Percentiles rank a stretch among this genome's conserved stretches.
phyloP scores from a whole-genome alignment of 768 basidiomycete genomes.

The Mycena polygramma region DNA sequence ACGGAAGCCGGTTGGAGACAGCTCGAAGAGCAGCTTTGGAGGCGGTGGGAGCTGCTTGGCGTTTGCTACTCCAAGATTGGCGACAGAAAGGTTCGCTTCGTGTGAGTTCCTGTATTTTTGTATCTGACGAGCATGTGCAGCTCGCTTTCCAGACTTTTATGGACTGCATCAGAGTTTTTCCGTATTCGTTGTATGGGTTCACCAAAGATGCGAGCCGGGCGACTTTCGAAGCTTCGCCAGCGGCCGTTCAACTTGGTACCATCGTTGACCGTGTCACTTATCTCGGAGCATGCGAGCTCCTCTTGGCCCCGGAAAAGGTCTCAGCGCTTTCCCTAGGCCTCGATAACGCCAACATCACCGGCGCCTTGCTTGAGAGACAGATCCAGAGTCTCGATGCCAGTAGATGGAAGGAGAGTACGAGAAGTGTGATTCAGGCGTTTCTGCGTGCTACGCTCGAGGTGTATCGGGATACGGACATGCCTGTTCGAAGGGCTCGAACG shows the following conservation, averaged over 20 bases:
- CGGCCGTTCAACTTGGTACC: slow-evolving; percentile 67
- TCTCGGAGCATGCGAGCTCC: slow-evolving; percentile 75
- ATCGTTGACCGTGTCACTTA: slow-evolving; percentile 79
- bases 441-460: slow-evolving; percentile 62
- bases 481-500: slow-evolving; percentile 71
- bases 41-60: slow-evolving; percentile 86
- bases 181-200: slow-evolving; percentile 61
- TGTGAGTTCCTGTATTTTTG: slow-evolving; percentile 11
- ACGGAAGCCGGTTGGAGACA: slow-evolving; percentile 65
- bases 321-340: slow-evolving; percentile 54
- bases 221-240: slow-evolving; percentile 55
- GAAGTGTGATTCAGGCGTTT: slow-evolving; percentile 54
- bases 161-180: slow-evolving; percentile 66
- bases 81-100: slow-evolving; percentile 72
- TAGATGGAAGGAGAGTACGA: slow-evolving; percentile 70
- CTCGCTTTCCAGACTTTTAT: slow-evolving; percentile 71
- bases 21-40: slow-evolving; percentile 73
- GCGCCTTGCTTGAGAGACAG: slow-evolving; percentile 74
- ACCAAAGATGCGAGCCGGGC: slow-evolving; percentile 46
- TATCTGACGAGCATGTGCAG: slow-evolving; percentile 50
- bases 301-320: slow-evolving; percentile 63
- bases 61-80: slow-evolving; percentile 84
- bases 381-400: slow-evolving; percentile 65
- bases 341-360: slow-evolving; percentile 53
- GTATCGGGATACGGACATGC: slow-evolving; percentile 63